These are phyloP conservation scores for Gnaphalium uliginosum DNA, from an alignment of 129 eudicot species.

Conservation along the genomic window DNA sequence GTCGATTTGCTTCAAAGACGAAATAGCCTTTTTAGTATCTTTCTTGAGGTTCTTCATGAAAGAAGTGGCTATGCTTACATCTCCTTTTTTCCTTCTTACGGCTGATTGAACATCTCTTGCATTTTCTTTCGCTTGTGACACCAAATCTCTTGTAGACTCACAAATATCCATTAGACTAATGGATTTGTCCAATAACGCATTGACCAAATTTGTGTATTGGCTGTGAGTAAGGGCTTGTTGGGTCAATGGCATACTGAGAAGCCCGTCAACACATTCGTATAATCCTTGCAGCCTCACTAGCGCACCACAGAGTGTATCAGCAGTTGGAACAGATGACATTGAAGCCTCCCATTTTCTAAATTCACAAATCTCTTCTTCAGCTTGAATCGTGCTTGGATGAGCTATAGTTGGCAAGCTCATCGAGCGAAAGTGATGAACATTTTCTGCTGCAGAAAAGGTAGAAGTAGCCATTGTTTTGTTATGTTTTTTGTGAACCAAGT, in stretches of 20 bases:
- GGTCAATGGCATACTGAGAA: conserved; percentile 46
- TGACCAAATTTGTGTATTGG: conserved; percentile 35
- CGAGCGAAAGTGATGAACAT: conserved; percentile 41
- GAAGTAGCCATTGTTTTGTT: conserved; percentile 33
- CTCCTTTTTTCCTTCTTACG: conserved; percentile 42
- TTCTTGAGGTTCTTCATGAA: conserved; percentile 50
- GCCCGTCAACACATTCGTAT: conserved; percentile 45
- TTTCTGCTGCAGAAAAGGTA: conserved; percentile 30
- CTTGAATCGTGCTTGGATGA: conserved; percentile 48
- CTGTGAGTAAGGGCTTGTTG: conserved; percentile 43
- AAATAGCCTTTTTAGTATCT: conserved; percentile 42
- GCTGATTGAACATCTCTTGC: conserved; percentile 44
- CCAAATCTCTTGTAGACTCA: conserved; percentile 41
- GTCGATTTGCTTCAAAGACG: conserved; percentile 45
- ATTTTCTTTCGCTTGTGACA: conserved; percentile 41
- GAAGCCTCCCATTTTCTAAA: conserved; percentile 45
- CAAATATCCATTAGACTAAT: conserved; percentile 47
- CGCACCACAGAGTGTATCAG: conserved; percentile 44
- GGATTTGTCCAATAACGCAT: conserved; percentile 45
- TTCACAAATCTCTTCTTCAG: conserved; percentile 51
- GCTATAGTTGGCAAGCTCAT: conserved; percentile 55
- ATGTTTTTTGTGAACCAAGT: conserved; percentile 20
- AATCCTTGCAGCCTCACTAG: conserved; percentile 46
- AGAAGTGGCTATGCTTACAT: conserved; percentile 34
- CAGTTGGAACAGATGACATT: conserved; percentile 40